These are phyloP conservation scores for Colletotrichum sp. DNA, from an alignment of 2,329 filamentous ascomycete species.

Conservation along the genomic window DNA sequence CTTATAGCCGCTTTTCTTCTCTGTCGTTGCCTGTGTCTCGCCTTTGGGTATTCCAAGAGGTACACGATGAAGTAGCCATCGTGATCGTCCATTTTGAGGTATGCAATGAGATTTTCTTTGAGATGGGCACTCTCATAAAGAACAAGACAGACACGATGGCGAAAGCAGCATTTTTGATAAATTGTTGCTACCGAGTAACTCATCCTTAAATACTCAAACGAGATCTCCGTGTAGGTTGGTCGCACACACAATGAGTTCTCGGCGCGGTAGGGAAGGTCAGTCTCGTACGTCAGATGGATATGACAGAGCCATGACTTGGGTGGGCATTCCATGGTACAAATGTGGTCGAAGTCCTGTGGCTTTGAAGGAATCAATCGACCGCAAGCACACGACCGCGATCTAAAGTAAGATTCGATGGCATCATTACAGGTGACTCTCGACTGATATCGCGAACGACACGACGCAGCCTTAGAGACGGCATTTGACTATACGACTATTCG, in stretches of 20 bases:
- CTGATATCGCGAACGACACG: background rate
- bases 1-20: background rate
- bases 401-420: too few species aligned
- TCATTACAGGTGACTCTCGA: background rate
- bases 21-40: background rate
- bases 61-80: too few species aligned
- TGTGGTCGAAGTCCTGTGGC: background rate
- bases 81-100: too few species aligned
- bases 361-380: background rate
- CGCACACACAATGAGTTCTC: background rate
- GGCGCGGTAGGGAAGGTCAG: background rate
- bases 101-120: too few species aligned
- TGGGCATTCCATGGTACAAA: background rate
- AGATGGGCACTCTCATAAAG: too few species aligned
- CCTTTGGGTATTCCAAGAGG: too few species aligned
- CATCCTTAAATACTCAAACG: background rate
- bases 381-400: too few species aligned
- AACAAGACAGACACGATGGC: too few species aligned
- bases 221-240: background rate
- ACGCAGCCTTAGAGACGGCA: background rate
- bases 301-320: background rate
- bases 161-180: background rate
- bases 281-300: background rate
- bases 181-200: accelerated
- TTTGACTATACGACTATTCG: background rate